These are phyloP conservation scores for Lunularia cruciata DNA, from an alignment of 225 moss, liverwort and hornwort genomes.

Conservation along the genomic window DNA sequence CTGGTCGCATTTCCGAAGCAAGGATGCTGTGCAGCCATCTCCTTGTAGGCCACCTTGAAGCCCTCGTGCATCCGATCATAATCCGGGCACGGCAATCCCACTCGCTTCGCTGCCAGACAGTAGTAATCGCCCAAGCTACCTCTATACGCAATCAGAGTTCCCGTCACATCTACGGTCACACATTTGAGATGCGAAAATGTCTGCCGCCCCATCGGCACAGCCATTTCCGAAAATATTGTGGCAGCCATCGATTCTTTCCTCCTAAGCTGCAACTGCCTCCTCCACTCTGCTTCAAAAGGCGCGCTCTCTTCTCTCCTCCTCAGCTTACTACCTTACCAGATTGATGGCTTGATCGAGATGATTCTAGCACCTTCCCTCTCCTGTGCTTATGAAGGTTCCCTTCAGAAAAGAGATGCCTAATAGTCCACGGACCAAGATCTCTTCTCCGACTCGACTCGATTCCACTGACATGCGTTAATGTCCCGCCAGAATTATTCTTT, in stretches of 20 bases:
- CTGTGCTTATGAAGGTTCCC: background rate
- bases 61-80: conserved; percentile 94
- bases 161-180: conserved; percentile 93
- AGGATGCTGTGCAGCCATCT: conserved; percentile 73
- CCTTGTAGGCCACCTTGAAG: conserved; percentile 92
- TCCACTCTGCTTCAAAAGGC: background rate
- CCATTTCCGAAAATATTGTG: conserved; percentile 19
- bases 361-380: background rate
- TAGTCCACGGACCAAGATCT: too few relatives aligned
- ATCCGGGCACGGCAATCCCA: conserved; percentile 93
- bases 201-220: conserved; percentile 16
- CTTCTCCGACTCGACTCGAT: background rate
- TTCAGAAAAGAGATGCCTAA: too few relatives aligned
- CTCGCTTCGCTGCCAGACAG: conserved; percentile 86
- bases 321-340: background rate
- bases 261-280: too few relatives aligned
- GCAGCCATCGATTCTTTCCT: conserved; percentile 5
- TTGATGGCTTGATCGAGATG: background rate
- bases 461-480: too few relatives aligned
- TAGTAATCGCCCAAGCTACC: conserved; percentile 93
- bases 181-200: conserved; percentile 39
- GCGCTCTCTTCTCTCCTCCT: background rate
- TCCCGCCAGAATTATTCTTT: conserved; percentile 8
- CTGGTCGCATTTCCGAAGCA: conserved; percentile 75
- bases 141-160: conserved; percentile 89